Base-by-base conservation (phyloP, 2,329 filamentous ascomycete species). In the Podosphaera aphanis region DNA sequence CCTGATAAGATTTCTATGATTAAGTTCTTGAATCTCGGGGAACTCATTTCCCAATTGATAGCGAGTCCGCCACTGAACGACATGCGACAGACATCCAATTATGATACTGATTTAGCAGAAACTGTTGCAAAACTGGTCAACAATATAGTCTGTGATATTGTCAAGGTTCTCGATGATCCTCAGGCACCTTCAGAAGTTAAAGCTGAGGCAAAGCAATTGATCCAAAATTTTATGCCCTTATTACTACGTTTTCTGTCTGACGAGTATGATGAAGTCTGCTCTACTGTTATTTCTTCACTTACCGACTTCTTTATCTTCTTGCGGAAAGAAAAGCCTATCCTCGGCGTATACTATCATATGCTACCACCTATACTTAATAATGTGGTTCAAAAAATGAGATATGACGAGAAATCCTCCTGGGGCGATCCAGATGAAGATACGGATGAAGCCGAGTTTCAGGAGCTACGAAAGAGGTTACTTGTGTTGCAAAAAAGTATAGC, bases 231-330 rank as follows among this genome's bases (percentile, higher is more conserved):
- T 60, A 67, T 93, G 23, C 84, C 86, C 0, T 79, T 86, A 53
- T 70, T 95, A 11, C 68, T 98, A 44, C 82, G 88, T 35, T 94
- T 94, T 67, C 94, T 98, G 64, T 82, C 85, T 20, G 90, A 98
- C 62, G 86, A 98, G 59, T 98, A 92, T 61, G 90, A 98, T 61
- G 90, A 98, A 64, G 79, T 98, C 53, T 95, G 90, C 67, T 92
- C 86, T 31, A 90, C 84, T 11, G 84, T 95, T 48, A 93, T 98
- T 50, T 83, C 86, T 19, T 88, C 83, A 33, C 74, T 95, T 46
- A 93, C 83, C 43, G 92, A 98, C 56, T 73, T 95, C 43, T 72
- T 98, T 49, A 85, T 84, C 23, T 88, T 93, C 60, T 72, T 95
- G 52, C 79, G 90, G 47, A 93, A 86, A 62, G 68, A 85, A 33